Base-by-base conservation (phyloP, 2,329 filamentous ascomycete genomes). In the Elsinoe australis region DNA sequence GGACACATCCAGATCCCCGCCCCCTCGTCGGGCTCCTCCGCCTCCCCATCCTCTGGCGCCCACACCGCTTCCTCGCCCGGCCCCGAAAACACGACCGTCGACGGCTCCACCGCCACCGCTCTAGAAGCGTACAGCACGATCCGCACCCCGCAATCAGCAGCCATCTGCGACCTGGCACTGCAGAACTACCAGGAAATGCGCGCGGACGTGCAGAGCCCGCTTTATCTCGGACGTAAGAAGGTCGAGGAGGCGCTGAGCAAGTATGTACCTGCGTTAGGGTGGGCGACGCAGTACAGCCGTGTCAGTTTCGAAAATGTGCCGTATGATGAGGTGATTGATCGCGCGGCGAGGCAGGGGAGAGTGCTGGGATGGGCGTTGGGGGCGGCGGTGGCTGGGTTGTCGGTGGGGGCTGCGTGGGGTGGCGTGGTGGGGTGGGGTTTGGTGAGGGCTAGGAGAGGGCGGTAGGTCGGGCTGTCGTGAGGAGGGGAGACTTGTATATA, bases 111-210 rank as follows among this genome's bases (percentile, higher is more conserved):
- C 31, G 61, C 58, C 0, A 56, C 51, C 26, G 72, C 89, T 0
- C 71, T 98, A 24, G 69, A 76, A 9, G 78, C 82, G 52, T 98
- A 96, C 70, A 86, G 86, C 0, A 67, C 71, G 1, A 70, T 84
- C 46, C 82, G 92, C 3, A 78, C 81, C 3, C 75, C 79, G 0
- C 90, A 98, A 59, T 85, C 88, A 0, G 80, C 90, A 56, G 82
- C 88, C 0, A 95, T 98, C 69, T 95, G 94, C 60, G 86, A 95
- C 56, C 77, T 98, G 3, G 92, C 92, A 0, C 74, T 94, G 24
- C 76, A 86, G 38, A 98, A 98, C 62, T 96, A 95, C 63, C 74
- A 83, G 39, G 92, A 98, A 67, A 98, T 98, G 92, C 80, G 89
- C 7, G 78, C 82, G 0, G 85, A 85, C 3, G 92, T 96, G 6